Conservation (phyloP, 225 moss, liverwort and hornwort species). For the Sphagnum tenellum region DNA sequence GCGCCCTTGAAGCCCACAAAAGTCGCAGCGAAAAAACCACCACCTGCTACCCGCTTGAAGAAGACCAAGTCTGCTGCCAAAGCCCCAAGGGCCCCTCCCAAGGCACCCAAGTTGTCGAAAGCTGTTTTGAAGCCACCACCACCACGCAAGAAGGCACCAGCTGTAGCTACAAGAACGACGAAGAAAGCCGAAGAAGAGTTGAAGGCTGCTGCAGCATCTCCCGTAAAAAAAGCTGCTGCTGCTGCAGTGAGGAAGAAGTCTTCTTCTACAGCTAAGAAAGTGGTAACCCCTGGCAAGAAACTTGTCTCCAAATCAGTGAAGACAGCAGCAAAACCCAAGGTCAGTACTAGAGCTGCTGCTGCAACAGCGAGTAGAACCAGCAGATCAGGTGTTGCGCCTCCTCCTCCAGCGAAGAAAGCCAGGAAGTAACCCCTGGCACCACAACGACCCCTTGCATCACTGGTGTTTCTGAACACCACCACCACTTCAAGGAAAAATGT, state of each 20-base stretch:
- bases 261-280: slow-evolving; percentile 15
- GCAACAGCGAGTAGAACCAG: slow-evolving; percentile 15
- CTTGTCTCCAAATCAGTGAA: slow-evolving; percentile 20
- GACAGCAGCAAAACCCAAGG: slow-evolving; percentile 27
- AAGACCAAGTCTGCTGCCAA: slow-evolving; percentile 7
- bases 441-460: no score
- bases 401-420: slow-evolving; percentile 29
- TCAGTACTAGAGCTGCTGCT: neutral
- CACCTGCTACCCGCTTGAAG: slow-evolving; percentile 14
- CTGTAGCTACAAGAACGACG: neutral
- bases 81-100: no score
- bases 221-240: slow-evolving; percentile 27
- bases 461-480: no score
- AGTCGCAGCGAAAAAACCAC: slow-evolving; percentile 22
- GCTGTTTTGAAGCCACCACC: slow-evolving; percentile 7
- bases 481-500: no score
- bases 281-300: slow-evolving; percentile 51
- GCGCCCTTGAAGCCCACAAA: slow-evolving; percentile 35
- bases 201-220: slow-evolving; percentile 15
- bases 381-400: slow-evolving; percentile 20
- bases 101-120: neutral
- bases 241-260: slow-evolving; percentile 20
- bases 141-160: neutral
- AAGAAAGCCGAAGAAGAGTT: slow-evolving; percentile 18
- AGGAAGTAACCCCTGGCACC: slow-evolving; percentile 35